Percentiles rank a stretch among this genome's conserved stretches.
Evolutionary conservation across 352 stramenopile species (phyloP).

Genomic region (Phytophthora vignae): DNA sequence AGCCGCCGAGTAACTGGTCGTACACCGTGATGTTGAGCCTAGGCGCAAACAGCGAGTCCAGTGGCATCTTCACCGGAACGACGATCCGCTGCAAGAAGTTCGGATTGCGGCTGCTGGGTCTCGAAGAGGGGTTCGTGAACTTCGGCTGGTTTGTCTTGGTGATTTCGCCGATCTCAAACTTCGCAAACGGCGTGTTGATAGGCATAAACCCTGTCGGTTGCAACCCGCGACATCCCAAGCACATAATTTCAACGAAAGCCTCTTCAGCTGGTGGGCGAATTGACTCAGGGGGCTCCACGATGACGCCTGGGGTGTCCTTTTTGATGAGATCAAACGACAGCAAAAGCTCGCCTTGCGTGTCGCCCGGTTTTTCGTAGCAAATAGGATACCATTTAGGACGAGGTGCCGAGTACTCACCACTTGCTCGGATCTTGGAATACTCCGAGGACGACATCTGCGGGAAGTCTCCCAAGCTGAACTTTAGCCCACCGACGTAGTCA

Average conservation of each 20-base stretch:
- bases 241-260: slow-evolving; percentile 84
- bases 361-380: slow-evolving; percentile 58
- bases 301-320: slow-evolving; percentile 65
- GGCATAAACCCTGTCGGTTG: slow-evolving; percentile 84
- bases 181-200: slow-evolving; percentile 85
- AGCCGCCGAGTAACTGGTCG: slow-evolving; percentile 86
- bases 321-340: slow-evolving; percentile 81
- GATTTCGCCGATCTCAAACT: slow-evolving; percentile 86
- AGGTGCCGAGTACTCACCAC: slow-evolving; percentile 61
- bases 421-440: slow-evolving; percentile 61
- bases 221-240: slow-evolving; percentile 78
- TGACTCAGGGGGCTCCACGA: slow-evolving; percentile 66
- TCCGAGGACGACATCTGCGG: slow-evolving; percentile 60
- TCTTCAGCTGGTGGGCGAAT: slow-evolving; percentile 71
- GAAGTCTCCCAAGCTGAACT: slow-evolving; percentile 70
- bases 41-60: slow-evolving; percentile 87
- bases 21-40: slow-evolving; percentile 87
- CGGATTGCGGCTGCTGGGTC: slow-evolving; percentile 79
- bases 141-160: slow-evolving; percentile 65
- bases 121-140: slow-evolving; percentile 80
- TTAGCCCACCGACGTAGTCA: slow-evolving; percentile 73
- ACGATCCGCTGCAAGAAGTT: slow-evolving; percentile 92
- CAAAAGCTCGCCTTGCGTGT: slow-evolving; percentile 80
- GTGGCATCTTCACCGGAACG: slow-evolving; percentile 82
- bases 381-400: slow-evolving; percentile 82